Conservation (phyloP, 768 basidiomycete species). For the Tulasnella calospora region DNA sequence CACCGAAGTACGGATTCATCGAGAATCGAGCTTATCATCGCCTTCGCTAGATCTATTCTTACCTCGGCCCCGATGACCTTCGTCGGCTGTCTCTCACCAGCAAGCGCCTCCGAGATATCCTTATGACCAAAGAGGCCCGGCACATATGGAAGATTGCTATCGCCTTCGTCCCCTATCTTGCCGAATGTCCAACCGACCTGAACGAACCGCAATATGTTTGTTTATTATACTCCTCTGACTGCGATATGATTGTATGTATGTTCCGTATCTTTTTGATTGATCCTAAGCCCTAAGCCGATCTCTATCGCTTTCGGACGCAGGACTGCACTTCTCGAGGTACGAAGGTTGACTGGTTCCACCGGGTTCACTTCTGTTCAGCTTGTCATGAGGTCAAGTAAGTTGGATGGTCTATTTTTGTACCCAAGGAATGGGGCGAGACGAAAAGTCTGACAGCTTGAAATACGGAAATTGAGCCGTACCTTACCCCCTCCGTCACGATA, state of each 20-base stretch:
- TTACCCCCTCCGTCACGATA: too few relatives aligned
- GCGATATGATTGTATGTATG: too few relatives aligned
- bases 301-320: background rate
- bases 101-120: conserved; percentile 10
- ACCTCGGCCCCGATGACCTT: conserved; percentile 15
- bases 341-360: background rate
- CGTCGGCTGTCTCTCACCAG: conserved; percentile 18
- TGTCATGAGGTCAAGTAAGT: conserved; percentile 11
- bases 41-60: conserved; percentile 11
- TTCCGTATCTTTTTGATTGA: too few relatives aligned
- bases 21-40: background rate
- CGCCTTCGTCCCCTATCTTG: background rate
- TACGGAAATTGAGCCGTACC: too few relatives aligned
- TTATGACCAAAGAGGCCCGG: background rate
- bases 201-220: background rate
- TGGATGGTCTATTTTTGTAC: background rate
- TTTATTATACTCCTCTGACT: too few relatives aligned
- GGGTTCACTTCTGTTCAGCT: background rate
- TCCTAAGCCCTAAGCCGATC: too few relatives aligned
- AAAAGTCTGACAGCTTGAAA: too few relatives aligned
- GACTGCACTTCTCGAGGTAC: background rate
- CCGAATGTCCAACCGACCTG: conserved; percentile 19
- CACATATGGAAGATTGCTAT: conserved; percentile 13
- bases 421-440: background rate
- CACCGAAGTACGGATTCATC: conserved; percentile 13